Evolutionary conservation across 2,329 filamentous ascomycete genomes (phyloP).

Genomic region (Xylaria digitata): DNA sequence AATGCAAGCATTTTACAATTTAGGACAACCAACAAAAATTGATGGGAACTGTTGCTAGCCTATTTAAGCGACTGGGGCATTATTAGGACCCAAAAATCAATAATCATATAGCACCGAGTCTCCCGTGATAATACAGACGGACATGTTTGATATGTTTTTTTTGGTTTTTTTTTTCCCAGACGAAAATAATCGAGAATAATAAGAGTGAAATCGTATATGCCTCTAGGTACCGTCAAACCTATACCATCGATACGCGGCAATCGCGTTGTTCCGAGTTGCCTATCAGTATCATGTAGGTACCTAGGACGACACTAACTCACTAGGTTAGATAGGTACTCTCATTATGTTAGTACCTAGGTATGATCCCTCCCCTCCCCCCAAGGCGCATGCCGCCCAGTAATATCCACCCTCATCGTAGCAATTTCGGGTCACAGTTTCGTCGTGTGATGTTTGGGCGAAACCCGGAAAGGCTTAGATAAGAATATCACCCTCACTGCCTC

Average conservation of each 20-base stretch:
- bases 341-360: not conserved
- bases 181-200: not conserved
- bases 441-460: slow-evolving; percentile 12
- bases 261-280: not conserved
- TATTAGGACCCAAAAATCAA: not conserved
- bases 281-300: slow-evolving; percentile 4
- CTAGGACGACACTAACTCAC: slow-evolving; percentile 3
- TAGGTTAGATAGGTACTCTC: not conserved
- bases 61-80: slow-evolving; percentile 9
- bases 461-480: slow-evolving; percentile 11
- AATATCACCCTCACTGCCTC: slow-evolving; percentile 5
- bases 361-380: not conserved
- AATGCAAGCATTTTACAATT: not conserved
- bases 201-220: not conserved
- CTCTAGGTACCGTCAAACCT: not conserved
- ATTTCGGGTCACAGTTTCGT: slow-evolving; percentile 11
- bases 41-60: slow-evolving; percentile 9
- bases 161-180: not conserved
- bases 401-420: slow-evolving; percentile 6
- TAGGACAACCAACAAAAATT: not conserved
- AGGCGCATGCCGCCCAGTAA: not conserved
- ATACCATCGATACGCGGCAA: not conserved
- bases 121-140: not conserved
- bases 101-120: not conserved
- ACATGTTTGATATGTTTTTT: too few relatives aligned